Evolutionary conservation across 2,329 filamentous ascomycete species (phyloP).

Genomic region (Ophiosphaerella korrae): DNA sequence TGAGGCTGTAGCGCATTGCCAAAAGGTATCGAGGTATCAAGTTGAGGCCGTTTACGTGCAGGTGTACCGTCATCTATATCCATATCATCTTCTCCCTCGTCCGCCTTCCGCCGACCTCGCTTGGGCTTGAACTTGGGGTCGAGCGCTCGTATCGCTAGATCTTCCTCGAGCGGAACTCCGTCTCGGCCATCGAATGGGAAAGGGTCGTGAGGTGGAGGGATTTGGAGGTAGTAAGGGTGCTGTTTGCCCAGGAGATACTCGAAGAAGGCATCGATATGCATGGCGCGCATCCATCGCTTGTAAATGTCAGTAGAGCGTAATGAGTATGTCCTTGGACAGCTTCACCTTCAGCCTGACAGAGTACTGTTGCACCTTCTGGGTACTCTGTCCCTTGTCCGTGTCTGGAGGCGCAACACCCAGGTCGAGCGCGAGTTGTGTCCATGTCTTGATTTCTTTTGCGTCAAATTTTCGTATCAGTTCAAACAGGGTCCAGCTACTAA

Average conservation of each 20-base stretch:
- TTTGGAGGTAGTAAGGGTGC: constrained; percentile 78
- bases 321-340: too few relatives aligned
- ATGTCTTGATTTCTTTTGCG: constrained; percentile 84
- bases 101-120: constrained; percentile 66
- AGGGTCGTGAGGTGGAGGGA: constrained; percentile 69
- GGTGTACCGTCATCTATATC: constrained; percentile 51
- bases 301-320: too few relatives aligned
- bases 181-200: constrained; percentile 72
- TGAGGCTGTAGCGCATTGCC: constrained; percentile 47
- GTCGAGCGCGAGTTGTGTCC: constrained; percentile 84
- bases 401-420: constrained; percentile 88
- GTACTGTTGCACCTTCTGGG: constrained; percentile 94
- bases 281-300: constrained; percentile 94
- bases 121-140: constrained; percentile 74
- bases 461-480: constrained; percentile 80
- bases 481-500: constrained; percentile 77
- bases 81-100: constrained; percentile 61
- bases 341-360: constrained; percentile 73
- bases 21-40: constrained; percentile 58
- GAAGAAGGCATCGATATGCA: constrained; percentile 95
- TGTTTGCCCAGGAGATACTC: constrained; percentile 81
- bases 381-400: constrained; percentile 80
- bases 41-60: constrained; percentile 63
- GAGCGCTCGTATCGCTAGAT: constrained; percentile 82
- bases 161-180: constrained; percentile 83